Percentiles rank a stretch among this genome's conserved stretches.
Conservation (phyloP, 306 rosid species). For the Corylus heterophylla region DNA sequence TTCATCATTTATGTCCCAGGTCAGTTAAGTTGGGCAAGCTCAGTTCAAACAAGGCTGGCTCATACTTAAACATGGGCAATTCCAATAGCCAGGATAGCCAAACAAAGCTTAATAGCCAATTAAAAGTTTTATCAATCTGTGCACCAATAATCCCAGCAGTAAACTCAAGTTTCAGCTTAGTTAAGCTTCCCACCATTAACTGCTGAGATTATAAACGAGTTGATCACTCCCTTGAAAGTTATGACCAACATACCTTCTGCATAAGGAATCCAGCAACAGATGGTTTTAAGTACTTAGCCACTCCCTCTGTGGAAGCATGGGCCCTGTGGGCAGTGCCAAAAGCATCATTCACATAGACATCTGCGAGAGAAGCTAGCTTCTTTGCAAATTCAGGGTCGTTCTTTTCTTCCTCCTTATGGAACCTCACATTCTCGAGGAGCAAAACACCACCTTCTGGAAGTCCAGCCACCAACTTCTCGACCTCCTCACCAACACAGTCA, state of each 20-base stretch:
- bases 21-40: background rate
- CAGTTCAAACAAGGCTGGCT: background rate
- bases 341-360: constrained; percentile 90
- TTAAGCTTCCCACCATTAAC: background rate
- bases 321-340: constrained; percentile 98
- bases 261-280: constrained; percentile 93
- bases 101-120: background rate
- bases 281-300: constrained; percentile 79
- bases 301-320: constrained; percentile 96
- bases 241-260: constrained; percentile 73
- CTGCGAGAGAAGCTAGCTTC: constrained; percentile 94
- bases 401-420: constrained; percentile 96
- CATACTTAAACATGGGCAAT: background rate
- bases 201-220: background rate
- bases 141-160: background rate
- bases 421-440: constrained; percentile 94
- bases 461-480: constrained; percentile 71
- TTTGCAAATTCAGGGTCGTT: constrained; percentile 88
- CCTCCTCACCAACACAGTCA: constrained; percentile 82
- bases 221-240: background rate
- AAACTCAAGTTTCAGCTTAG: constrained; percentile 1
- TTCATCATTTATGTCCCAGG: background rate
- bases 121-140: background rate
- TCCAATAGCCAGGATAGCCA: background rate
- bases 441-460: constrained; percentile 85